Percentiles rank a stretch among this genome's conserved stretches.
These are phyloP conservation scores for Saccharomycopsis guyanensis DNA, from an alignment of 805 yeast species.

Conservation along the genomic window DNA sequence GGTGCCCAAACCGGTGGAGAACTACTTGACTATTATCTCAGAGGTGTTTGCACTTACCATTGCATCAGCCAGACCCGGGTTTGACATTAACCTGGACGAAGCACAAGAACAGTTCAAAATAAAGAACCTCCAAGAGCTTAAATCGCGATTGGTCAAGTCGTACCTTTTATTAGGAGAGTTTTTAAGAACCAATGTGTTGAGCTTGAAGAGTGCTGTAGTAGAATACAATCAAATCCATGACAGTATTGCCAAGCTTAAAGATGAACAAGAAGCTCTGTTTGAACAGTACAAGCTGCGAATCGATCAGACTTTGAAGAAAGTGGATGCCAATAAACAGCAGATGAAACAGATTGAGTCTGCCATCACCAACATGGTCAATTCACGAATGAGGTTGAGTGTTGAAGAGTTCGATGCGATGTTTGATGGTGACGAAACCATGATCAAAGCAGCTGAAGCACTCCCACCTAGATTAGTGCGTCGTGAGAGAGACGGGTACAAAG, in stretches of 20 bases:
- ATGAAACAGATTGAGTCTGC: constrained; percentile 5
- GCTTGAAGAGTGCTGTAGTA: constrained; percentile 7
- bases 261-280: constrained; percentile 4
- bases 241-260: constrained; percentile 2
- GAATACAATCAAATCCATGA: constrained; percentile 8
- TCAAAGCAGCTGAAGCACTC: constrained; percentile 6
- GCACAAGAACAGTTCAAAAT: constrained; percentile 5
- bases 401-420: constrained; percentile 7
- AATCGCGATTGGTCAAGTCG: constrained; percentile 3
- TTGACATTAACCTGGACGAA: constrained; percentile 3
- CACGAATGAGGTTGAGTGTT: background rate
- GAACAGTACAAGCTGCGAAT: constrained; percentile 3
- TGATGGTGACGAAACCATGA: constrained; percentile 7
- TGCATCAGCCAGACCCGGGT: constrained; percentile 4
- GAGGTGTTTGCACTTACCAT: constrained; percentile 4
- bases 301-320: constrained; percentile 2
- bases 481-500: constrained; percentile 3
- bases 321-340: constrained; percentile 6
- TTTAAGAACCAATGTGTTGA: constrained; percentile 6
- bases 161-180: constrained; percentile 13
- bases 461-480: background rate
- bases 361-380: background rate
- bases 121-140: constrained; percentile 7
- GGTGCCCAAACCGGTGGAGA: constrained; percentile 14
- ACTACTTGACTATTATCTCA: constrained; percentile 6